Base-by-base conservation (phyloP, 2,329 filamentous ascomycete species). In the Curvularia sp. region DNA sequence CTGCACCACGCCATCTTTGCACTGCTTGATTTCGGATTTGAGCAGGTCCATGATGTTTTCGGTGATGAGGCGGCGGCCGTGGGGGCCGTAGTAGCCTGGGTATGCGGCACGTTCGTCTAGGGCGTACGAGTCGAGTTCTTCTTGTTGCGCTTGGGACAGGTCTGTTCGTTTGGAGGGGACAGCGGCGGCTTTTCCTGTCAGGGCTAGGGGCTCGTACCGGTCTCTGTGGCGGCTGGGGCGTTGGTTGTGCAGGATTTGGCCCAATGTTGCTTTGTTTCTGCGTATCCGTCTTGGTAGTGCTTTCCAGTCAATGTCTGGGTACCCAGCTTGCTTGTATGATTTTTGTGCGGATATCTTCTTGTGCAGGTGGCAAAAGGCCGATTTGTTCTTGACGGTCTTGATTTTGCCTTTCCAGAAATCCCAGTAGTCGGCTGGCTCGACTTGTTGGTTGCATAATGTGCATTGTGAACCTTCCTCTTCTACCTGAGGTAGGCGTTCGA, bases 31-130 rank as follows among this genome's bases (percentile, higher is more conserved):
- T 5, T 69, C 63, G 4, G 65, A 61, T 10, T 65, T 63, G 7
- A 78, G 63, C 1, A 70, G 42, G 0, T 59, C 30, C 51, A 72
- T 72, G 3, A 78, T 67, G 18, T 54, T 55, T 28, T 75, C 88
- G 43, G 87, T 90, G 84, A 97, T 91, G 50, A 84, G 78, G 48
- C 86, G 85, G 50, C 90, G 82, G 1, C 93, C 93, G 19, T 88
- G 85, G 2, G 88, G 84, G 1, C 93, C 93, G 76, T 96, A 97
- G 77, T 96, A 97, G 0, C 93, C 93, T 0, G 70, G 69, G n/a
- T 64, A 69, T 0, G 62, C 59, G 8, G 59, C 32, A 21, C 56
- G 49, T 21, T 67, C 65, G 47, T 72, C 66, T 25, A 71, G 59
- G 6, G 66, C 54, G 13, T 63, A 59, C 0, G 63, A 57, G 6